Conservation (phyloP, 176 grass and related monocot genomes). For the Rhynchospora tenuis region DNA sequence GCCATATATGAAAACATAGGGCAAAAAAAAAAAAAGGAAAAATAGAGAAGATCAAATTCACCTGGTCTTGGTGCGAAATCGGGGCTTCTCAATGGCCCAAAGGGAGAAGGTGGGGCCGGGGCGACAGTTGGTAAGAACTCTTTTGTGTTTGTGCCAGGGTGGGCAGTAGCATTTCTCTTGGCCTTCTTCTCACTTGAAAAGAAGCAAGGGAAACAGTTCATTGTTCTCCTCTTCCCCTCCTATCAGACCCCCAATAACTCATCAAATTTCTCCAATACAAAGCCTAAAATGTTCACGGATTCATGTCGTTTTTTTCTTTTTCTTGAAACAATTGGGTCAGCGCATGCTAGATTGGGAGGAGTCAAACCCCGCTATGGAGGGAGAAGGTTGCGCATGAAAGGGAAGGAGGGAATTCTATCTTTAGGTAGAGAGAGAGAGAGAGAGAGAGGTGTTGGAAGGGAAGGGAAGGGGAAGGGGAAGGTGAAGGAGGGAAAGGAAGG, state of each 20-base stretch:
- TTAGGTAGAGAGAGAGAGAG: constrained; percentile 7
- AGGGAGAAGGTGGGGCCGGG: constrained; percentile 31
- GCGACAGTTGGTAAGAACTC: not conserved
- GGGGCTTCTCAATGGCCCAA: not conserved
- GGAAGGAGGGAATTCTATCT: constrained; percentile 5
- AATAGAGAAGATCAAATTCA: constrained; percentile 28
- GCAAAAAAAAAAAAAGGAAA: not conserved
- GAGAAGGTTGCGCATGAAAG: not conserved
- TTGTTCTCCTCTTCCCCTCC: constrained; percentile 23
- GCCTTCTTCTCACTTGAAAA: constrained; percentile 33
- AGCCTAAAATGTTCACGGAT: not conserved
- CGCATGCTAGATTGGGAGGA: not conserved
- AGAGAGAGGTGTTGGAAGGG: not conserved
- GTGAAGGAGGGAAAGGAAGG: not conserved
- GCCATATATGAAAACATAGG: not conserved
- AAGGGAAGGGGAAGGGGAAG: not conserved
- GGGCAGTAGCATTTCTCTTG: constrained; percentile 18
- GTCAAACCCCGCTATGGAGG: not conserved
- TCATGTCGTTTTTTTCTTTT: not conserved
- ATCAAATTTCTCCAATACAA: constrained; percentile 10
- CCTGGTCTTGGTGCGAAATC: constrained; percentile 22
- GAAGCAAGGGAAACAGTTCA: constrained; percentile 95
- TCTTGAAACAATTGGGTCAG: not conserved
- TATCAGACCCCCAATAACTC: not conserved
- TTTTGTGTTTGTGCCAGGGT: not conserved